Percentiles rank a stretch among this genome's conserved stretches.
Evolutionary conservation across 2,329 filamentous ascomycete species (phyloP).

Genomic region (Pestalotiopsis sp.): DNA sequence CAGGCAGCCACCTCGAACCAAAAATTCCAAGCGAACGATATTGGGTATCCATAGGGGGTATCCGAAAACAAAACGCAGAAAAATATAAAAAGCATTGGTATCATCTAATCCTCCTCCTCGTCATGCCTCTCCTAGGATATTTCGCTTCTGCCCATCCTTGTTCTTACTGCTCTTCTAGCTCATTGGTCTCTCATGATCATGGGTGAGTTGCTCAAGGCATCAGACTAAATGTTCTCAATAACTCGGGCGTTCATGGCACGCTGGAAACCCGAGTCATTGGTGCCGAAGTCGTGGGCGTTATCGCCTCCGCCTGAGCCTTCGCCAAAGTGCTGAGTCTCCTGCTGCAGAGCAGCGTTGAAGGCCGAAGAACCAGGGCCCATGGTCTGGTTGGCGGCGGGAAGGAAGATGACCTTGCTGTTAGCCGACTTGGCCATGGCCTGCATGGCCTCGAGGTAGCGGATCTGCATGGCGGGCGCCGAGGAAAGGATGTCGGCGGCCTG

Average conservation of each 20-base stretch:
- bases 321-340: constrained; percentile 41
- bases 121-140: not conserved
- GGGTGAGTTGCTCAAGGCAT: too few relatives aligned
- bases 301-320: constrained; percentile 36
- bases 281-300: constrained; percentile 52
- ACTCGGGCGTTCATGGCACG: constrained; percentile 79
- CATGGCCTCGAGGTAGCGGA: constrained; percentile 97
- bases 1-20: not conserved
- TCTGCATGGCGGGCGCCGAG: constrained; percentile 95
- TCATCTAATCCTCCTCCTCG: not conserved
- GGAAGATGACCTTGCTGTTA: constrained; percentile 85
- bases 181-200: too few relatives aligned
- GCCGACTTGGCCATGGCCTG: constrained; percentile 96
- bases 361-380: constrained; percentile 42
- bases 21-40: constrained; percentile 25
- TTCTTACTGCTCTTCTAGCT: too few relatives aligned
- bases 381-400: constrained; percentile 67
- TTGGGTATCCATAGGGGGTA: constrained; percentile 32
- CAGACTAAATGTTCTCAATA: constrained; percentile 78
- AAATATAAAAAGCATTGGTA: not conserved
- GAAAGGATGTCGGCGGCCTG: constrained; percentile 92
- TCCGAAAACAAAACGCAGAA: constrained; percentile 17
- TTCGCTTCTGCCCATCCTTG: not conserved
- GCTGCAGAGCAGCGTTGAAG: constrained; percentile 45
- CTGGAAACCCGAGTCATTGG: constrained; percentile 67